A percentile compares a stretch with the other conserved stretches of the same genome.
phyloP scores from a whole-genome alignment of 108 stramenopile genomes.

The Aurantiochytrium sp. region DNA sequence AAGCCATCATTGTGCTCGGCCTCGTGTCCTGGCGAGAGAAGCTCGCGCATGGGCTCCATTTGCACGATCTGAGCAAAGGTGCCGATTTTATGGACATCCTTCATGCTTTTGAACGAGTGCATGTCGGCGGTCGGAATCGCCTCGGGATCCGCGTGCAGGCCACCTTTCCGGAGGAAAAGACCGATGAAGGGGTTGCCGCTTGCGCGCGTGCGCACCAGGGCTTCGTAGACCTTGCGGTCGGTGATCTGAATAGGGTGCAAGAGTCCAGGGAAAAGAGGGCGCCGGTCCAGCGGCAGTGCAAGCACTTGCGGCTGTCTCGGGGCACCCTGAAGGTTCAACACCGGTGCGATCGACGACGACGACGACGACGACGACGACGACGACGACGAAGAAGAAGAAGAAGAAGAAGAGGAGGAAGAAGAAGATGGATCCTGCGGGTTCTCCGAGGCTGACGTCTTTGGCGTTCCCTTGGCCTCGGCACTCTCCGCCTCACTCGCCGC shows the following conservation, averaged over 20 bases:
- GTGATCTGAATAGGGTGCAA: conserved; percentile 36
- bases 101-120: neutral
- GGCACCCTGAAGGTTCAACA: conserved; percentile 16
- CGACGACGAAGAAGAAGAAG: neutral
- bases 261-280: conserved; percentile 46
- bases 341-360: neutral
- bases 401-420: neutral
- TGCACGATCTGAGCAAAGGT: conserved; percentile 45
- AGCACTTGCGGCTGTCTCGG: conserved; percentile 35
- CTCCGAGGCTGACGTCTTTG: neutral
- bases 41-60: conserved; percentile 20
- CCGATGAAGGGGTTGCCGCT: conserved; percentile 32
- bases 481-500: too few species aligned
- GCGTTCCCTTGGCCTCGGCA: too few species aligned
- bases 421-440: neutral
- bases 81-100: conserved; percentile 42
- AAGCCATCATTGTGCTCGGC: conserved; percentile 13
- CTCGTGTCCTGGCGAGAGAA: neutral
- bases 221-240: conserved; percentile 33
- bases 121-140: neutral
- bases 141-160: neutral
- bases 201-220: conserved; percentile 29
- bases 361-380: too few species aligned
- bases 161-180: conserved; percentile 38
- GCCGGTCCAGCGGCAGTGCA: conserved; percentile 41